Conservation (phyloP, 192 early-diverging fungal genomes). For the Globomyces pollinis-pini region DNA sequence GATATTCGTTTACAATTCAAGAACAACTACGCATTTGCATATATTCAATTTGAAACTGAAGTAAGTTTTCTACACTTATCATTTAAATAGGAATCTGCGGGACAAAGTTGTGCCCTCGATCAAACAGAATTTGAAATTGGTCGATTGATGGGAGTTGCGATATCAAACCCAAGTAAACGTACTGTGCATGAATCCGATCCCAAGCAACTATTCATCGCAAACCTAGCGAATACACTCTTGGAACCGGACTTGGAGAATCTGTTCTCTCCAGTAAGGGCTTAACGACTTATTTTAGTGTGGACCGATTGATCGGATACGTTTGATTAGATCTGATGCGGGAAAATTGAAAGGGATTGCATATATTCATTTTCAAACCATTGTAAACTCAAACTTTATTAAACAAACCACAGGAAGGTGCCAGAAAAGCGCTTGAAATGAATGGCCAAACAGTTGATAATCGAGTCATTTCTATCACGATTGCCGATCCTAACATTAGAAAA, state of each 20-base stretch:
- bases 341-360: constrained; percentile 30
- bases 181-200: constrained; percentile 18
- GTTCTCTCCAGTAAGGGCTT: constrained; percentile 15
- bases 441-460: constrained; percentile 26
- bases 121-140: constrained; percentile 18
- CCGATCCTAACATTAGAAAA: constrained; percentile 37
- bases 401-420: constrained; percentile 25
- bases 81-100: constrained; percentile 16
- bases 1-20: constrained; percentile 34
- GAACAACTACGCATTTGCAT: constrained; percentile 38
- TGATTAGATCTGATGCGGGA: constrained; percentile 16
- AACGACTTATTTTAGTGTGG: constrained; percentile 29
- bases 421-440: constrained; percentile 28
- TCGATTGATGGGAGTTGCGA: constrained; percentile 27
- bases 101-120: constrained; percentile 19
- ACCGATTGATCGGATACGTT: constrained; percentile 25
- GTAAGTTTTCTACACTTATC: too few species aligned
- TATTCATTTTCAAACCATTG: constrained; percentile 23
- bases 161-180: constrained; percentile 32
- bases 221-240: constrained; percentile 25
- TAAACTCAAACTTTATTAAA: neutral
- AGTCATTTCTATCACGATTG: constrained; percentile 26
- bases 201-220: constrained; percentile 35
- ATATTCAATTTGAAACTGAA: constrained; percentile 37
- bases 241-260: constrained; percentile 24